Evolutionary conservation across 441 rosid species (phyloP).

Genomic region (Melastoma candidum): DNA sequence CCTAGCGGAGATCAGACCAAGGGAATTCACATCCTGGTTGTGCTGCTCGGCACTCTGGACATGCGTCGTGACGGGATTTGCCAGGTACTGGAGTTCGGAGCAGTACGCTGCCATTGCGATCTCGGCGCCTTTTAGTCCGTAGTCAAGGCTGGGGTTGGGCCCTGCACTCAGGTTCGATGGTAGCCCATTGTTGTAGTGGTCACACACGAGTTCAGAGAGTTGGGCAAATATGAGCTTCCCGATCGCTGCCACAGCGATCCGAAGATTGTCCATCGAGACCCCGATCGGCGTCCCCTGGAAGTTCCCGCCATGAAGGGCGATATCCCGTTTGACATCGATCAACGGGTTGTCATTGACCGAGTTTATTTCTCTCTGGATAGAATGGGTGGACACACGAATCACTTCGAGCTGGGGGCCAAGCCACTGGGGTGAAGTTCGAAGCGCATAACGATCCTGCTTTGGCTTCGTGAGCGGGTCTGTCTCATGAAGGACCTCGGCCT

Average conservation of each 20-base stretch:
- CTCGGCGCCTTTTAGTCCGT: constrained; percentile 3
- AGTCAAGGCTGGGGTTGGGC: constrained; percentile 11
- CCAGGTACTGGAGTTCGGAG: constrained; percentile 12
- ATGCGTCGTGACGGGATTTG: constrained; percentile 1
- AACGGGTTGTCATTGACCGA: neutral
- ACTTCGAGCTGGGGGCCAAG: constrained; percentile 9
- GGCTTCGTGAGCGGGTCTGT: constrained; percentile 11
- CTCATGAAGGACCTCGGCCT: constrained; percentile 23
- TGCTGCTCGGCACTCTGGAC: constrained; percentile 4
- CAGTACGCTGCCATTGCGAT: constrained; percentile 12
- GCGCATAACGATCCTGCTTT: constrained; percentile 10
- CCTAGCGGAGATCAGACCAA: constrained; percentile 2
- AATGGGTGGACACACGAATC: constrained; percentile 3
- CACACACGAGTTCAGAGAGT: constrained; percentile 35
- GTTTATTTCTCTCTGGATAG: constrained; percentile 10
- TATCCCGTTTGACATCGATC: constrained; percentile 13
- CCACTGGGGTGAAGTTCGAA: constrained; percentile 11
- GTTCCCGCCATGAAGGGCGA: constrained; percentile 38
- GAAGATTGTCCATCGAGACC: constrained; percentile 33
- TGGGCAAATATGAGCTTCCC: constrained; percentile 41
- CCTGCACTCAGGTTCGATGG: constrained; percentile 25
- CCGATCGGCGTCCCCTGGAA: constrained; percentile 40
- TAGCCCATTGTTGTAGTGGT: constrained; percentile 31
- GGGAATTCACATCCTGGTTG: constrained; percentile 14
- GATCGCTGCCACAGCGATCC: constrained; percentile 29